Conservation (phyloP, 2,329 filamentous ascomycete genomes). For the Cordyceps fumosorosea region DNA sequence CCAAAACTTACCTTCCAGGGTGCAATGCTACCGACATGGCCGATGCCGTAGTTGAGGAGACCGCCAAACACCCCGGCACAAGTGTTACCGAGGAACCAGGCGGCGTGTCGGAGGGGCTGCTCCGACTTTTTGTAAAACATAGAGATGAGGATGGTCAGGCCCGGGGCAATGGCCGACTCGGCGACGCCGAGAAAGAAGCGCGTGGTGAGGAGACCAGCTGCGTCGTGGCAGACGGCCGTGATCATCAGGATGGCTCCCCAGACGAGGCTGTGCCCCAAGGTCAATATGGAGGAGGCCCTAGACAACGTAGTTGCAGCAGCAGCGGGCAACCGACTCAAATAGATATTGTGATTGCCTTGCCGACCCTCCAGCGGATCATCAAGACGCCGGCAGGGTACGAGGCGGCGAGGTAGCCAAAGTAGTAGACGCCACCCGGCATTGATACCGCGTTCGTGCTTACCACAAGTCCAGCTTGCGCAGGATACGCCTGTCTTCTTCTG, state of each 20-base stretch:
- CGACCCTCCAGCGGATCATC: conserved; percentile 22
- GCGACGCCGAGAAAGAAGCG: conserved; percentile 19
- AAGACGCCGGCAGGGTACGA: conserved; percentile 22
- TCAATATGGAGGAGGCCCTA: too few species aligned
- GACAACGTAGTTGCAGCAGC: too few species aligned
- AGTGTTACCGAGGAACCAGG: conserved; percentile 25
- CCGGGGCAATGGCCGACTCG: conserved; percentile 17
- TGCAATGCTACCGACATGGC: conserved; percentile 28
- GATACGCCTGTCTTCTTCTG: conserved; percentile 39
- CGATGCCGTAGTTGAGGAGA: conserved; percentile 18
- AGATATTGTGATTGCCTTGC: conserved; percentile 21
- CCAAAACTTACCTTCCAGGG: conserved; percentile 39
- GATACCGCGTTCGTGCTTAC: conserved; percentile 32
- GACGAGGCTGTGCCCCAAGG: conserved; percentile 16
- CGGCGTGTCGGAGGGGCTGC: conserved; percentile 21
- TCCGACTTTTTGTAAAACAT: conserved; percentile 23
- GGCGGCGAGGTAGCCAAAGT: conserved; percentile 41
- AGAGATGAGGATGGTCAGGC: conserved; percentile 13
- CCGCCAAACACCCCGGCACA: conserved; percentile 20
- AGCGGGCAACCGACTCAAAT: conserved; percentile 15
- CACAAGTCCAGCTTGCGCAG: conserved; percentile 50
- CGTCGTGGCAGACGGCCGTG: conserved; percentile 17
- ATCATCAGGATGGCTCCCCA: conserved; percentile 17
- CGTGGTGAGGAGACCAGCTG: conserved; percentile 16
- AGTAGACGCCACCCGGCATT: conserved; percentile 36